phyloP scores from a whole-genome alignment of 495 filamentous ascomycete genomes.

The Hypomontagnella submonticulosa region DNA sequence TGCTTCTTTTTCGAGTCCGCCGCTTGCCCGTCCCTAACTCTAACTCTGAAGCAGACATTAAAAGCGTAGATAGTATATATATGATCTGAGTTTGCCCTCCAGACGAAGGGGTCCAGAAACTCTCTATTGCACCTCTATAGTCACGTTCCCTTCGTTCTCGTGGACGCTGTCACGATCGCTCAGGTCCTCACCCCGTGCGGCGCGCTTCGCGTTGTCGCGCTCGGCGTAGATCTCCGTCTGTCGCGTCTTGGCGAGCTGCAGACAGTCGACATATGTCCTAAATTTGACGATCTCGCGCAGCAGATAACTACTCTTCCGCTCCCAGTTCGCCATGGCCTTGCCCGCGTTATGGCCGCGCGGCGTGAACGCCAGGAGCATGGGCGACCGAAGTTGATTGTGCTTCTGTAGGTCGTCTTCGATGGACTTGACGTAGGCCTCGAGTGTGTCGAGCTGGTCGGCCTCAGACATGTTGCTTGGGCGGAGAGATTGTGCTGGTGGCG shows the following conservation, averaged over 20 bases:
- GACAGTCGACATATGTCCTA: conserved; percentile 87
- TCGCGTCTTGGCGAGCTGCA: conserved; percentile 60
- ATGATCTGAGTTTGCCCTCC: no score
- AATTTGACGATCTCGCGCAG: conserved; percentile 97
- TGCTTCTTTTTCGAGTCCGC: no score
- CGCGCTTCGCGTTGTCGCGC: conserved; percentile 55
- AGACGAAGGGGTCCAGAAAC: no score
- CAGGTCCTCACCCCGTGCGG: conserved; percentile 50
- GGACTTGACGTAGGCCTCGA: conserved; percentile 81
- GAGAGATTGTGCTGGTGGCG: conserved; percentile 91
- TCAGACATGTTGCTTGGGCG: conserved; percentile 81
- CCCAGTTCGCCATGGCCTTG: conserved; percentile 95
- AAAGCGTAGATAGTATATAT: no score
- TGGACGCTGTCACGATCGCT: conserved; percentile 39
- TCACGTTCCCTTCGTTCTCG: conserved; percentile 21
- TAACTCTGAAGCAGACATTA: no score
- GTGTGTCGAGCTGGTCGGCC: conserved; percentile 78
- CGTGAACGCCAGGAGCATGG: conserved; percentile 91
- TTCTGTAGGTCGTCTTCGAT: conserved; percentile 85
- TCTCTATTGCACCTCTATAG: conserved; percentile 20
- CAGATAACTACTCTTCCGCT: conserved; percentile 90
- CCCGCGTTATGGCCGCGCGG: conserved; percentile 82
- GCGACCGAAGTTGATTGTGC: conserved; percentile 85
- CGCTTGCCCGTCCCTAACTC: no score
- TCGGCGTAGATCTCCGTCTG: conserved; percentile 61